phyloP scores from a whole-genome alignment of 805 yeast species.

The Saccharomycopsis sp. region DNA sequence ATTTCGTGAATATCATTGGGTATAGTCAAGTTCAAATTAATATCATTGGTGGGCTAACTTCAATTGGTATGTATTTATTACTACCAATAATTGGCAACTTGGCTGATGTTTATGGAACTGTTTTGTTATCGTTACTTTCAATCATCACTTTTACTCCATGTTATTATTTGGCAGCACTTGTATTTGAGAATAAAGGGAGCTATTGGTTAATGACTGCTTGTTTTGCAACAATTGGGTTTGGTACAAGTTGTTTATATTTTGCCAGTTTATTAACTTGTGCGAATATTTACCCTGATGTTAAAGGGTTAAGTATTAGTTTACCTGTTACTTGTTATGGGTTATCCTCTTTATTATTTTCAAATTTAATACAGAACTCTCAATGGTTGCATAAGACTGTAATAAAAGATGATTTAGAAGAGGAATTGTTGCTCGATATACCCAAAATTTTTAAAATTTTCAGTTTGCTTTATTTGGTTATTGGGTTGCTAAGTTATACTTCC shows the following conservation, averaged over 20 bases:
- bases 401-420: conserved; percentile 19
- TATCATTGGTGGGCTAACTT: conserved; percentile 63
- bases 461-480: conserved; percentile 46
- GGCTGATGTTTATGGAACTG: conserved; percentile 84
- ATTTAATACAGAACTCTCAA: conserved; percentile 39
- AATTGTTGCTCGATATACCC: conserved; percentile 36
- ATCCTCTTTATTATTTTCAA: conserved; percentile 71
- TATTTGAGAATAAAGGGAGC: conserved; percentile 27
- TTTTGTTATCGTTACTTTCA: conserved; percentile 56
- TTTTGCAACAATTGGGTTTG: conserved; percentile 58
- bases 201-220: conserved; percentile 38
- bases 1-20: conserved; percentile 50
- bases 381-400: conserved; percentile 29
- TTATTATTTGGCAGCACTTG: conserved; percentile 44
- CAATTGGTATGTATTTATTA: conserved; percentile 77
- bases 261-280: conserved; percentile 76
- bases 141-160: conserved; percentile 60
- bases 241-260: conserved; percentile 68
- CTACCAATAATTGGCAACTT: conserved; percentile 76
- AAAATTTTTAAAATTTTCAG: conserved; percentile 49
- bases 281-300: conserved; percentile 66
- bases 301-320: conserved; percentile 75
- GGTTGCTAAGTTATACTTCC: conserved; percentile 55
- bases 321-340: conserved; percentile 88
- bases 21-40: conserved; percentile 66